Base-by-base conservation (phyloP, 192 early-diverging fungal species). In the Coemansia sp. region DNA sequence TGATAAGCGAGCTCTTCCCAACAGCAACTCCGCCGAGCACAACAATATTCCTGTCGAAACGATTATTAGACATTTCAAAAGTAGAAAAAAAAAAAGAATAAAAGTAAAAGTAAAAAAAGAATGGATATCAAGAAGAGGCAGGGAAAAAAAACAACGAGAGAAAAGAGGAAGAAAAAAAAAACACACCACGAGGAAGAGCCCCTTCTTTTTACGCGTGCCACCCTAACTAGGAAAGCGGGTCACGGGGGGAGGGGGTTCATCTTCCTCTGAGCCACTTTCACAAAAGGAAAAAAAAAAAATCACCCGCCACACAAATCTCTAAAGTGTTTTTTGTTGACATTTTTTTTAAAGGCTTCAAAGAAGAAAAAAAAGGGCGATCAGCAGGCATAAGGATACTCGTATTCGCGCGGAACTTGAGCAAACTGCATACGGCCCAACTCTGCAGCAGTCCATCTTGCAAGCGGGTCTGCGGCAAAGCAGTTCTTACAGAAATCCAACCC, bases 1-100 rank as follows among this genome's bases (percentile, higher is more conserved):
- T 90, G 31, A 93, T 95, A 50, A 96, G 87, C 6, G 95, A 94
- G 5, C 94, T 97, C 87, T 96, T 94, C 43, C 90, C 90, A 33
- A 83, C 81, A 20, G 70, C 66, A 24, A 64, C 69, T 11, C 76
- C 70, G 2, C 81, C 81, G 31, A 83, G 69, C 22, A 83, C 73
- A 27, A 78, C 73, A 2, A 78, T 72, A 44, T 78, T 83, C 67
- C 81, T 78, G 50, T 71, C 76, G 53, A 76, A 60, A n/a, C 49
- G 68, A 52, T 71, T 72, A 43, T 63, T 68, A 29, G 70, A 65
- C 70, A 72, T 55, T 39, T 12, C 36, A 60, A 57, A 44, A 62
- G 53, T 20, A 58, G 31, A 67, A 62, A 40, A 27, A 72, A 67
- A 67, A 67, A 67, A 16, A 36, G 24, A 38, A 16, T 50, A 38